phyloP scores from a whole-genome alignment of 805 yeast species.

The Scheffersomyces amazonensis region DNA sequence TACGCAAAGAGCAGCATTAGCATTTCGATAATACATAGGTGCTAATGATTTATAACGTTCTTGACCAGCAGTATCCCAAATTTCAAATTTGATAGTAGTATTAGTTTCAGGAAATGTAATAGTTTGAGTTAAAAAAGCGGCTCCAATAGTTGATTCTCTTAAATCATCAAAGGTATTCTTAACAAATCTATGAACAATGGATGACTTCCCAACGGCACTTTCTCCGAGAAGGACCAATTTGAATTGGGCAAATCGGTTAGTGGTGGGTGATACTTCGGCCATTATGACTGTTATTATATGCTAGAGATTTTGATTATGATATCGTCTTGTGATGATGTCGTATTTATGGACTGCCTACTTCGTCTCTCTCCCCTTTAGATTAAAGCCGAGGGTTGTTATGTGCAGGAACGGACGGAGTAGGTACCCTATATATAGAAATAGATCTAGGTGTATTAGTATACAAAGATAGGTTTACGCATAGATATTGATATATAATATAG shows the following conservation, averaged over 20 bases:
- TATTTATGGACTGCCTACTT: too few relatives aligned
- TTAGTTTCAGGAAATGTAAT: conserved; percentile 52
- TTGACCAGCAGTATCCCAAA: conserved; percentile 96
- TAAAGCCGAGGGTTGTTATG: too few relatives aligned
- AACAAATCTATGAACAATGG: conserved; percentile 58
- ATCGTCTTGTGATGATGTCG: too few relatives aligned
- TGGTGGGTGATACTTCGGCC: conserved; percentile 1
- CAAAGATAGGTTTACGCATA: too few relatives aligned
- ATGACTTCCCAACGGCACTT: conserved; percentile 79
- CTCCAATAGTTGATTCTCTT: conserved; percentile 81
- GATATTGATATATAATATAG: too few relatives aligned
- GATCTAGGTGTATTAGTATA: too few relatives aligned
- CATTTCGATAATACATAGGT: conserved; percentile 1
- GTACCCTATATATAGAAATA: too few relatives aligned
- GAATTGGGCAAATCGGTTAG: conserved; percentile 34
- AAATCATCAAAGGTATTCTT: conserved; percentile 70
- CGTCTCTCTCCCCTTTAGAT: too few relatives aligned
- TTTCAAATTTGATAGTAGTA: conserved; percentile 61
- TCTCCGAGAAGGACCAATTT: conserved; percentile 77
- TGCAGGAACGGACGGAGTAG: too few relatives aligned
- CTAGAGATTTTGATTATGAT: too few relatives aligned
- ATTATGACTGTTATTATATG: too few relatives aligned
- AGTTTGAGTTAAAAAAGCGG: conserved; percentile 75
- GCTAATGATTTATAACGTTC: conserved; percentile 30
- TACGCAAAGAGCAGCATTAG: conserved; percentile 72